phyloP scores from a whole-genome alignment of 2,329 filamentous ascomycete species.

The Chaetomium globosum region DNA sequence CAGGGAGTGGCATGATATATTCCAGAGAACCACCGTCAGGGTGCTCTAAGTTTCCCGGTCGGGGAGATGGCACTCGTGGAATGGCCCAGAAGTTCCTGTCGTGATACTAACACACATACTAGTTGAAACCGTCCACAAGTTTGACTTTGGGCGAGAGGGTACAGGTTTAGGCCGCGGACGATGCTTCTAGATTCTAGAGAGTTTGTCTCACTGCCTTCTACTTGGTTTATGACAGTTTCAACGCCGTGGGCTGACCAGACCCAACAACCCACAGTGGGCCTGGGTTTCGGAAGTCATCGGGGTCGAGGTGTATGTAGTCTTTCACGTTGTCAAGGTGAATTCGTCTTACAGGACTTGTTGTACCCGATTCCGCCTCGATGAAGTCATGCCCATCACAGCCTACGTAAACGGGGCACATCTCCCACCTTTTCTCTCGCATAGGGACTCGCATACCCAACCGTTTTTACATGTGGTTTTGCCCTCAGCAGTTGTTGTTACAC shows the following conservation, averaged over 20 bases:
- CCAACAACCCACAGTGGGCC: not conserved
- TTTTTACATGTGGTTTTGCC: not conserved
- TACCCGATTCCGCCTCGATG: not conserved
- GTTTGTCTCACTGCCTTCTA: not conserved
- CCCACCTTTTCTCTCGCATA: not conserved
- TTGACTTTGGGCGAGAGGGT: not conserved
- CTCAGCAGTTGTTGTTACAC: slow-evolving; percentile 11
- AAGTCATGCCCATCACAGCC: slow-evolving; percentile 7
- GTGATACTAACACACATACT: slow-evolving; percentile 5
- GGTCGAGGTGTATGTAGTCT: not conserved
- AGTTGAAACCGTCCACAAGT: slow-evolving; percentile 17
- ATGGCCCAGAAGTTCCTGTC: not conserved
- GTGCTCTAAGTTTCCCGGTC: not conserved
- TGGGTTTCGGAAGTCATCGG: not conserved
- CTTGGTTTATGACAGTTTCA: not conserved
- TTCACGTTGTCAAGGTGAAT: not conserved
- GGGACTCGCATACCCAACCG: not conserved
- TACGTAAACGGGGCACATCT: not conserved
- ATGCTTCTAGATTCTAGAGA: not conserved
- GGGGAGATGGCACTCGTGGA: not conserved
- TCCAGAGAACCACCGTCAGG: not conserved
- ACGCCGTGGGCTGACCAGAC: not conserved
- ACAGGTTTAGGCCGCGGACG: not conserved
- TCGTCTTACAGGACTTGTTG: not conserved
- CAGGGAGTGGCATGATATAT: slow-evolving; percentile 6